These are phyloP conservation scores for Suillus subluteus DNA, from an alignment of 768 basidiomycete species.

Conservation along the genomic window DNA sequence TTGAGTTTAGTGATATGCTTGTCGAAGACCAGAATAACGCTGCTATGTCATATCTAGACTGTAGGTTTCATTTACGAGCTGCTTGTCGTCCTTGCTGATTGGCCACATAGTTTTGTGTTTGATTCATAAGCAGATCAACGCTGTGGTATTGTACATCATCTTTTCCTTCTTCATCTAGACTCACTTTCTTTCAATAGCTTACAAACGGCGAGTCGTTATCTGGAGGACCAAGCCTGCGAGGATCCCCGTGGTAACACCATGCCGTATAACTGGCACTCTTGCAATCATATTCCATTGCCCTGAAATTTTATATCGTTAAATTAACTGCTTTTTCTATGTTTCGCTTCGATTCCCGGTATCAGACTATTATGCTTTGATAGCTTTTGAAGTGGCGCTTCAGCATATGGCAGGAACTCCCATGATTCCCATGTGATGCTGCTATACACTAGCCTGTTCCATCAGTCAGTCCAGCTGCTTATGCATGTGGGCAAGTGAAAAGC, in stretches of 20 bases:
- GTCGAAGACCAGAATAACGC: conserved; percentile 98
- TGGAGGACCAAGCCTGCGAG: conserved; percentile 28
- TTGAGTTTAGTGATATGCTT: conserved; percentile 97
- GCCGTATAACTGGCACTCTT: neutral
- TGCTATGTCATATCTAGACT: conserved; percentile 89
- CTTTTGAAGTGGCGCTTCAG: neutral
- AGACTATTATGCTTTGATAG: too few species aligned
- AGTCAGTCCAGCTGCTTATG: neutral
- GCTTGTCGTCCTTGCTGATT: neutral
- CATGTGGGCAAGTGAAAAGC: neutral
- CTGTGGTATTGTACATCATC: conserved; percentile 25
- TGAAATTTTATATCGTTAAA: neutral
- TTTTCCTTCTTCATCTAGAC: neutral
- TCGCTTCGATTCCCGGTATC: neutral
- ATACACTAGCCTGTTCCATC: neutral
- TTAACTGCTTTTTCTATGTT: neutral
- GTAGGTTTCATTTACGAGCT: conserved; percentile 47
- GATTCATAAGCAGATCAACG: conserved; percentile 36
- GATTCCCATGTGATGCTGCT: neutral
- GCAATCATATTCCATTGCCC: neutral
- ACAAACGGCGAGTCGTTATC: conserved; percentile 35
- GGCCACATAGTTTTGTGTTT: conserved; percentile 33
- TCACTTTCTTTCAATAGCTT: conserved; percentile 24
- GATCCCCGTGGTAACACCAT: conserved; percentile 35
- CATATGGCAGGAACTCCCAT: neutral